Evolutionary conservation across 2,329 filamentous ascomycete genomes (phyloP), one percentile per base, ranked within the genome.

Genomic region (Botryosphaeria dothidea): DNA sequence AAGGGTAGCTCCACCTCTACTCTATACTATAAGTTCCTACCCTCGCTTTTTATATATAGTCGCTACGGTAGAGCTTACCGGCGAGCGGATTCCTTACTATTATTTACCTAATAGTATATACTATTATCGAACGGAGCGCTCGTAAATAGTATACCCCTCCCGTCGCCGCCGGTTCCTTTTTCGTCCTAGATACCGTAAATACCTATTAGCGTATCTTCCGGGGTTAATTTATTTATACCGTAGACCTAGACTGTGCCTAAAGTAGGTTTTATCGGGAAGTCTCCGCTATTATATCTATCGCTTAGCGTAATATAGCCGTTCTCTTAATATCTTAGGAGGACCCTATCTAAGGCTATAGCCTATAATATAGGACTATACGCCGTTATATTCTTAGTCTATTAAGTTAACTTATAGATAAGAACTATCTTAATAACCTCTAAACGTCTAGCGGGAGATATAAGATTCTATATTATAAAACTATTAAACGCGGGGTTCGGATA

Each of bases 1-100:
- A 81, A 73, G 0, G 95, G 95, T 15, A 99, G 81, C 72, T 88
- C 83, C 54, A 97, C 81, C 73, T 95, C 89, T 38, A 89, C 89
- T 77, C 97, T 93, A 79, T 95, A 98, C 81, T 85, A 89, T 58
- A 93, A 82, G 17, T 51, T 17, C 6, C n/a, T 8, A 3, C 27
- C 27, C n/a, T 51, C 48, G 11, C 13, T 34, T 19, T 34, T 27
- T 8, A 17, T 34, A 34, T 51, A 27, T 19, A 5, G 25, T 31
- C 48, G 25, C 11, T 51, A 27, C 3, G 48, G 27, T 19, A 51
- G 13, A 5, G 13, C 15, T 19, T 51, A 27, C 27, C 48, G 48
- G 8, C 48, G 5, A 17, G 13, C 15, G 7, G 48, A 51, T 19
- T 51, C 48, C 48, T 31, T 5, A 19, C 48, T 19, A 34, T 31